These are phyloP conservation scores for Cercospora sp. DNA, from an alignment of 2,329 filamentous ascomycete genomes.

Conservation along the genomic window DNA sequence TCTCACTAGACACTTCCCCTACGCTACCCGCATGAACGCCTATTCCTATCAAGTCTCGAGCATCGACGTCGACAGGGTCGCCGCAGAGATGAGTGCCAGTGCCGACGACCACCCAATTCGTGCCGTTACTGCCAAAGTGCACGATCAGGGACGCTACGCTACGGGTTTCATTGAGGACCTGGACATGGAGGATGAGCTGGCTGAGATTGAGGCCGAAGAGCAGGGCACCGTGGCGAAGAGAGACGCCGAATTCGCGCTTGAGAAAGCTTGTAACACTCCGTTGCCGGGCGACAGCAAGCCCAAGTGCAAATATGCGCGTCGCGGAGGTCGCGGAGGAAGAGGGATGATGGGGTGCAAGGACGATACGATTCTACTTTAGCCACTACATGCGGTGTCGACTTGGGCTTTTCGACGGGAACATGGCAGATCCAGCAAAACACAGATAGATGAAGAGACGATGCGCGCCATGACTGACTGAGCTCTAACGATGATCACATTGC, in stretches of 20 bases:
- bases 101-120: neutral
- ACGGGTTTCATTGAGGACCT: neutral
- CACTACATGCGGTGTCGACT: no score
- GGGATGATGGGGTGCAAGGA: neutral
- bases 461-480: neutral
- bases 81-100: neutral
- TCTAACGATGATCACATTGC: neutral
- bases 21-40: neutral
- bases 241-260: neutral
- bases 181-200: neutral
- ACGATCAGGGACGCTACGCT: neutral
- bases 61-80: neutral
- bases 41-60: neutral
- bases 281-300: neutral
- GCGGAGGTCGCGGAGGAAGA: neutral
- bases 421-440: no score
- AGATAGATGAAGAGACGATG: neutral
- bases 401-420: no score
- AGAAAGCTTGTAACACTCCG: neutral
- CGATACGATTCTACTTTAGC: neutral
- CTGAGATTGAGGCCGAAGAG: neutral
- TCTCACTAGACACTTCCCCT: neutral
- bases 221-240: neutral
- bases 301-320: neutral
- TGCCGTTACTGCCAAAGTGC: neutral